Base-by-base conservation (phyloP, 768 basidiomycete species). In the Boletus rex-veris region DNA sequence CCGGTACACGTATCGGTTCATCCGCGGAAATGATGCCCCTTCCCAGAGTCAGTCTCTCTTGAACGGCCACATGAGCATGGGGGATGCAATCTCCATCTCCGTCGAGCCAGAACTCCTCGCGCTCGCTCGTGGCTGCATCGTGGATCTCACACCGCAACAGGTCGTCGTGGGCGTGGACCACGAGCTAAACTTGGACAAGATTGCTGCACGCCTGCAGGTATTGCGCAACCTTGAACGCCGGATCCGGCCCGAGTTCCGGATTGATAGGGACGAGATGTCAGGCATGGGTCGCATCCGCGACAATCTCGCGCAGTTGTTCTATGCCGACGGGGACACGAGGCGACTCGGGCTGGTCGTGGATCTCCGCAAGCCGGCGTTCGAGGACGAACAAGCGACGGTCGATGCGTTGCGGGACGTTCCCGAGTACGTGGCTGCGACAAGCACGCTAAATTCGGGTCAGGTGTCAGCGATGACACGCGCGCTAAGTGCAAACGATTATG, bases 251-350 rank as follows among this genome's bases (percentile, higher is more conserved):
- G 79, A 72, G 21, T 99, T 93, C 74, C 82, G 96, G 15, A 83
- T 99, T 53, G 97, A 98, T 76, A 93, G 86, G 64, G 97, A 98
- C 66, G 97, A 98, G 68, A 72, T 98, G 45, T 82, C 84, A 5
- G 92, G 94, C 1, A 88, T 98, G 84, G 83, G 84, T 39, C 81
- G 92, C 18, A 85, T 99, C 65, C 80, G 97, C 9, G 86, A 92
- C 59, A 98, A 97, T 62, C 83, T 98, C 41, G 88, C 94, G 0
- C 86, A 86, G 50, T 64, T 98, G 10, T 98, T 98, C 72, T 92
- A 91, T 63, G 82, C 80, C 0, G 80, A 85, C 15, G 89, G 86
- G 4, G 90, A 96, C 58, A 65, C 74, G 19, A 77, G 77, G 39
- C 79, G 87, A 16, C 75, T 92, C 5, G 73, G 80, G 51, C 78